Evolutionary conservation across 257 asterid species (phyloP).

Genomic region (Primulina huaijiensis): DNA sequence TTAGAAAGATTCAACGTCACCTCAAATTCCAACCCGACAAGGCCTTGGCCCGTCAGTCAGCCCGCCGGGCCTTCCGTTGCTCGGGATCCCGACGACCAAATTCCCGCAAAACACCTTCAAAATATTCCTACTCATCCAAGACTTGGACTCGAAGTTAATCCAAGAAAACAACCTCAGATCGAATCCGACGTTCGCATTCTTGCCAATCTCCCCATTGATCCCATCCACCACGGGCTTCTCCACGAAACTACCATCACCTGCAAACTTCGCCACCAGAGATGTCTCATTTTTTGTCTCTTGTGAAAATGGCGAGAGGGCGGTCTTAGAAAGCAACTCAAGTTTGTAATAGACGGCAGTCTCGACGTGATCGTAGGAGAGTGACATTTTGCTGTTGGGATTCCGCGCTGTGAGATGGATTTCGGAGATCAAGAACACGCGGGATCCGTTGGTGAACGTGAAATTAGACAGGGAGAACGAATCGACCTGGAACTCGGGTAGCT

Average conservation of each 20-base stretch:
- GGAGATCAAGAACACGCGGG: conserved; percentile 48
- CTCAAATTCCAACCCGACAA: conserved; percentile 76
- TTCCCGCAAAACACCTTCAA: conserved; percentile 74
- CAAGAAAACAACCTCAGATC: conserved; percentile 60
- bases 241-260: conserved; percentile 53
- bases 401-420: conserved; percentile 55
- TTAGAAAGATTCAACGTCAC: conserved; percentile 12
- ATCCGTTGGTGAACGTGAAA: conserved; percentile 40
- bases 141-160: conserved; percentile 67
- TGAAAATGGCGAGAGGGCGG: conserved; percentile 56
- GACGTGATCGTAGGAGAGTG: conserved; percentile 49
- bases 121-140: conserved; percentile 71
- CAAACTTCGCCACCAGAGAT: conserved; percentile 48
- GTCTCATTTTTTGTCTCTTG: conserved; percentile 66
- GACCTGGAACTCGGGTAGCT: conserved; percentile 70
- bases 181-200: conserved; percentile 41
- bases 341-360: conserved; percentile 40
- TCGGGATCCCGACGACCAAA: conserved; percentile 42
- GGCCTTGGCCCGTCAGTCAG: conserved; percentile 55
- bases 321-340: conserved; percentile 37
- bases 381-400: conserved; percentile 78
- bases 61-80: conserved; percentile 42
- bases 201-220: conserved; percentile 45
- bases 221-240: conserved; percentile 37
- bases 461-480: conserved; percentile 58